phyloP scores from a whole-genome alignment of 1,284 basidiomycete genomes.

The Ceratobasidium sp. region DNA sequence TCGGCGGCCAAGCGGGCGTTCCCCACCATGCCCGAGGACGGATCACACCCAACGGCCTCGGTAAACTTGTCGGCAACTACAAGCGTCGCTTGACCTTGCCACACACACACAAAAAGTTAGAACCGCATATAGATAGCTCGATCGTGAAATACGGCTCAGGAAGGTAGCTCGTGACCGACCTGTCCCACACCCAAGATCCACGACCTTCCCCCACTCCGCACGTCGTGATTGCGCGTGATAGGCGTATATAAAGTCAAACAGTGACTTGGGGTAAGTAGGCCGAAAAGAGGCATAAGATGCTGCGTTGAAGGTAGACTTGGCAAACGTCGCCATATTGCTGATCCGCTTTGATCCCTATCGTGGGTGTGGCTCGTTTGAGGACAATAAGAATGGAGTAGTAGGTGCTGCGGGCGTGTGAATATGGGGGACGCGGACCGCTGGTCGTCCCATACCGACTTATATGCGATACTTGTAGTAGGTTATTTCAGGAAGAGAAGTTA shows the following conservation, averaged over 20 bases:
- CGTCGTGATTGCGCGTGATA: conserved; percentile 58
- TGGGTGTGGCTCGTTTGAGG: neutral
- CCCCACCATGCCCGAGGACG: conserved; percentile 76
- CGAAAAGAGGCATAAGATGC: conserved; percentile 70
- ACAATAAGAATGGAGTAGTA: neutral
- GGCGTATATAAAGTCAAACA: conserved; percentile 70
- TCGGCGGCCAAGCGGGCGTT: conserved; percentile 58
- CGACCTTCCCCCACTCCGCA: conserved; percentile 64
- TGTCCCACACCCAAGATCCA: conserved; percentile 87
- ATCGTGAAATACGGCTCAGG: too few relatives aligned
- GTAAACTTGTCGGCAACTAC: conserved; percentile 67
- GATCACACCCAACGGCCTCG: conserved; percentile 76
- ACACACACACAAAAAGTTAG: conserved; percentile 6
- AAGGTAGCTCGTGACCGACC: conserved; percentile 65
- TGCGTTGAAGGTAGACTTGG: conserved; percentile 70
- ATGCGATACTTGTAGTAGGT: too few relatives aligned
- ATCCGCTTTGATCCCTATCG: neutral
- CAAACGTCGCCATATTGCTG: conserved; percentile 73
- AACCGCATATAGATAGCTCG: too few relatives aligned
- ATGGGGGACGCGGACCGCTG: too few relatives aligned
- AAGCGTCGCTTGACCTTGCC: conserved; percentile 71
- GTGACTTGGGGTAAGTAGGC: conserved; percentile 72
- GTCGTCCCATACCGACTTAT: too few relatives aligned
- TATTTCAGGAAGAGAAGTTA: too few relatives aligned
- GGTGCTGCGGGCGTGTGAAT: too few relatives aligned